Evolutionary conservation across 2,329 filamentous ascomycete genomes (phyloP).

Genomic region (Exophiala sideris): DNA sequence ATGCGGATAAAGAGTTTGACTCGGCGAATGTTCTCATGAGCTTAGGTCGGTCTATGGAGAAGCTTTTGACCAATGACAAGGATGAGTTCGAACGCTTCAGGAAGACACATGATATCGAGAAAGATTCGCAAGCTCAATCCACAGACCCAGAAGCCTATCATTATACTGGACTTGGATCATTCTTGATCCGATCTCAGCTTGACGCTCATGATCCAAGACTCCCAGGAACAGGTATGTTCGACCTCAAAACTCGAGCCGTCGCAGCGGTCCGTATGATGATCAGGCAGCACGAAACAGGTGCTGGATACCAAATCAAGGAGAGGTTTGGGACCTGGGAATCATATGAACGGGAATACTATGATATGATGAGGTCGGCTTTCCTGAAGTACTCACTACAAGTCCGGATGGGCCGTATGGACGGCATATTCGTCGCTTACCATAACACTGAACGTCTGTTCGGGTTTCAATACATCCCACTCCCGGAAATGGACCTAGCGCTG

Average conservation of each 20-base stretch:
- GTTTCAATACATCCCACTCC: conserved; percentile 85
- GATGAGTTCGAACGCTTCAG: conserved; percentile 84
- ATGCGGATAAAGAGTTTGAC: conserved; percentile 91
- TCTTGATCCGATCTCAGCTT: conserved; percentile 91
- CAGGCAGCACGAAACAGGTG: conserved; percentile 65
- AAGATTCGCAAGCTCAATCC: conserved; percentile 39
- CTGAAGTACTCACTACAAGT: conserved; percentile 96
- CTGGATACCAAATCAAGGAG: conserved; percentile 80
- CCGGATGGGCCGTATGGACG: conserved; percentile 96
- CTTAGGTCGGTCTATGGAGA: conserved; percentile 94
- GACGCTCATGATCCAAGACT: conserved; percentile 84
- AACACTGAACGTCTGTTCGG: conserved; percentile 95
- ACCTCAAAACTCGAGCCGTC: conserved; percentile 92
- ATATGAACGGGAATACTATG: conserved; percentile 91
- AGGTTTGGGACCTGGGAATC: conserved; percentile 80
- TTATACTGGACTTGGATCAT: conserved; percentile 80
- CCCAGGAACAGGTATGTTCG: conserved; percentile 90
- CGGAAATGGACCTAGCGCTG: conserved; percentile 86
- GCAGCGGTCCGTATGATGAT: conserved; percentile 88
- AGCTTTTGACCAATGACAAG: conserved; percentile 78
- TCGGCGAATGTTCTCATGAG: conserved; percentile 81
- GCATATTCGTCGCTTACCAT: conserved; percentile 95
- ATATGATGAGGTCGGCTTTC: conserved; percentile 93
- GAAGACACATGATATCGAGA: conserved; percentile 63
- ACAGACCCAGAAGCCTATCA: conserved; percentile 72